Conservation (phyloP, 116 monocot genomes). For the Posidonia oceanica region DNA sequence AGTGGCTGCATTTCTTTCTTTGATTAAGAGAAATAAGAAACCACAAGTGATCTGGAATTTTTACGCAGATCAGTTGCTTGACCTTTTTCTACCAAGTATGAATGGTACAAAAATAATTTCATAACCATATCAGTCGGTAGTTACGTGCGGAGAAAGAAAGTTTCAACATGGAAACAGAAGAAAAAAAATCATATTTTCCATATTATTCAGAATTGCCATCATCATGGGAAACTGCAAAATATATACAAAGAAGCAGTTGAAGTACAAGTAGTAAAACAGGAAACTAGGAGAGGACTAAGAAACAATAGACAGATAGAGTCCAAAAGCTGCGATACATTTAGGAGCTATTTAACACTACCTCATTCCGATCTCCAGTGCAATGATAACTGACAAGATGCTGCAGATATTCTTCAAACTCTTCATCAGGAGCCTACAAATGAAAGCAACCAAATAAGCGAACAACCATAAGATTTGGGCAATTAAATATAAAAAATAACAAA, state of each 20-base stretch:
- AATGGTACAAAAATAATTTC: too few relatives aligned
- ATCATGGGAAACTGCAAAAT: not conserved
- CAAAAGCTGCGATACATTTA: conserved; percentile 5
- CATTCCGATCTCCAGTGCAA: conserved; percentile 78
- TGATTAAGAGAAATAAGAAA: too few relatives aligned
- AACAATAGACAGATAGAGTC: not conserved
- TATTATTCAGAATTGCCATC: too few relatives aligned
- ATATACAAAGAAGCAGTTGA: not conserved
- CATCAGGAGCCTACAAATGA: conserved; percentile 82
- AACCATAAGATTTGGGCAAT: not conserved
- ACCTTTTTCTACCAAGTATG: too few relatives aligned
- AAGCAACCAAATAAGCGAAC: not conserved
- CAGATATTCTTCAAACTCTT: conserved; percentile 97
- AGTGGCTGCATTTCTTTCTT: too few relatives aligned
- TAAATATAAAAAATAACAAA: not conserved
- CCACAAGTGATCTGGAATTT: too few relatives aligned
- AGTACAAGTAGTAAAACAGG: not conserved
- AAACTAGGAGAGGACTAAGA: not conserved
- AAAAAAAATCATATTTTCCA: too few relatives aligned
- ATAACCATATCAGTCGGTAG: too few relatives aligned
- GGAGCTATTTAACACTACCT: conserved; percentile 32
- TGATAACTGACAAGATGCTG: conserved; percentile 57
- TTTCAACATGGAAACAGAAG: too few relatives aligned
- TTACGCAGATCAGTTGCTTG: too few relatives aligned
- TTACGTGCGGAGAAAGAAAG: too few relatives aligned